phyloP scores from a whole-genome alignment of 176 grass and related monocot species.

The Guadua angustifolia region DNA sequence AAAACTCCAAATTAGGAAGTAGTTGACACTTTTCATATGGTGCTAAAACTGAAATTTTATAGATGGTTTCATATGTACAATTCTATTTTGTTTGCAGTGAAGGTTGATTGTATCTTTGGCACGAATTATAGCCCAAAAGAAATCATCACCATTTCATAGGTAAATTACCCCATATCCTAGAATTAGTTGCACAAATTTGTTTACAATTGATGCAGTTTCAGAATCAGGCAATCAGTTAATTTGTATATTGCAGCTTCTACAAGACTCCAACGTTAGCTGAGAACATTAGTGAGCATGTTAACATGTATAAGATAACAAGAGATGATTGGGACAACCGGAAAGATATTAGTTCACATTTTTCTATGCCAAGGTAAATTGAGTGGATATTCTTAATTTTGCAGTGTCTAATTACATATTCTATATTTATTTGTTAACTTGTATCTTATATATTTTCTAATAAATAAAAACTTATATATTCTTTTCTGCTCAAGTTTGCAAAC shows the following conservation, averaged over 20 bases:
- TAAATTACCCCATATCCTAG: neutral
- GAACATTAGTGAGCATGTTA: conserved; percentile 64
- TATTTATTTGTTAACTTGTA: too few species aligned
- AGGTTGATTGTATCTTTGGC: conserved; percentile 94
- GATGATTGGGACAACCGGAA: too few species aligned
- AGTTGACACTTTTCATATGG: neutral
- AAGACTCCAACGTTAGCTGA: conserved; percentile 67
- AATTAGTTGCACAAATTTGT: neutral
- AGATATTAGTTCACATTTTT: too few species aligned
- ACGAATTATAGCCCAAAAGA: conserved; percentile 76
- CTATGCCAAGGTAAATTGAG: too few species aligned
- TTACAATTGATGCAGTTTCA: conserved; percentile 3
- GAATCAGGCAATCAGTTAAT: conserved; percentile 43
- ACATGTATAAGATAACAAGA: too few species aligned
- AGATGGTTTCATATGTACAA: conserved; percentile 1
- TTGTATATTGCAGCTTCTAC: conserved; percentile 59
- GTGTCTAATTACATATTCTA: too few species aligned
- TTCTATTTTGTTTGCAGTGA: conserved; percentile 60
- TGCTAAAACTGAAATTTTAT: neutral
- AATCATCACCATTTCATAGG: conserved; percentile 76
- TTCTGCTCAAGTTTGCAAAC: too few species aligned
- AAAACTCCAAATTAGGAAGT: neutral
- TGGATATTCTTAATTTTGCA: too few species aligned
- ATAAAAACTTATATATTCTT: too few species aligned
- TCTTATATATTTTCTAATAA: too few species aligned